Conservation (phyloP, 1,284 basidiomycete species). For the Crucibulum cyathiforme region DNA sequence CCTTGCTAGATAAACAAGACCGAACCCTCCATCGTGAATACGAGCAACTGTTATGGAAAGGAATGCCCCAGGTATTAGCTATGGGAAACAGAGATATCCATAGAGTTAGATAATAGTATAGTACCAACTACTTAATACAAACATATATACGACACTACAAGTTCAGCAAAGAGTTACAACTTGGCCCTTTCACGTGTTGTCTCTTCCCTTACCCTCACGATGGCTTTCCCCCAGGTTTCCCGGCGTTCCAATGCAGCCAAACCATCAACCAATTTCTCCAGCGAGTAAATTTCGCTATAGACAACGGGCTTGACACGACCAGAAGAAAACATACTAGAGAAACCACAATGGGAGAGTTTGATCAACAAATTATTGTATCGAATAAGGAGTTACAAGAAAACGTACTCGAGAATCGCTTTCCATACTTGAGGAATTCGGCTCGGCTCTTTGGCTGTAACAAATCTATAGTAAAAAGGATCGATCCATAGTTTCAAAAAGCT, state of each 20-base stretch:
- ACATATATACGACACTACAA: background rate
- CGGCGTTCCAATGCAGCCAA: conserved; percentile 77
- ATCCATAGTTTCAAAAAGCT: conserved; percentile 8
- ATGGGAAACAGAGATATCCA: too few species aligned
- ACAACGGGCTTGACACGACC: conserved; percentile 75
- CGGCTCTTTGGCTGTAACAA: conserved; percentile 68
- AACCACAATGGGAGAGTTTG: background rate
- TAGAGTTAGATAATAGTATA: too few species aligned
- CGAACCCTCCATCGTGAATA: conserved; percentile 21
- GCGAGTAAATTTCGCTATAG: conserved; percentile 73
- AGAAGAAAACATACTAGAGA: conserved; percentile 66
- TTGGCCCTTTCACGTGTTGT: conserved; percentile 20
- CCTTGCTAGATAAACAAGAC: conserved; percentile 50
- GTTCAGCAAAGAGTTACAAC: conserved; percentile 13
- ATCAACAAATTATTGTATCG: background rate
- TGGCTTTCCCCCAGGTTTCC: conserved; percentile 93
- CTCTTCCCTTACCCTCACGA: conserved; percentile 65
- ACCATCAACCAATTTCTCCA: conserved; percentile 68
- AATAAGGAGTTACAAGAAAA: conserved; percentile 9
- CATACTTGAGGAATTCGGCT: conserved; percentile 73
- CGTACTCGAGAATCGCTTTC: conserved; percentile 74
- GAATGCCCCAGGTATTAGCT: background rate
- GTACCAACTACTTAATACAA: background rate
- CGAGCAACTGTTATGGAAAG: conserved; percentile 35
- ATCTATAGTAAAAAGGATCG: background rate